Conservation (phyloP, 2,329 filamentous ascomycete genomes). For the Dothideomycetes sp. region DNA sequence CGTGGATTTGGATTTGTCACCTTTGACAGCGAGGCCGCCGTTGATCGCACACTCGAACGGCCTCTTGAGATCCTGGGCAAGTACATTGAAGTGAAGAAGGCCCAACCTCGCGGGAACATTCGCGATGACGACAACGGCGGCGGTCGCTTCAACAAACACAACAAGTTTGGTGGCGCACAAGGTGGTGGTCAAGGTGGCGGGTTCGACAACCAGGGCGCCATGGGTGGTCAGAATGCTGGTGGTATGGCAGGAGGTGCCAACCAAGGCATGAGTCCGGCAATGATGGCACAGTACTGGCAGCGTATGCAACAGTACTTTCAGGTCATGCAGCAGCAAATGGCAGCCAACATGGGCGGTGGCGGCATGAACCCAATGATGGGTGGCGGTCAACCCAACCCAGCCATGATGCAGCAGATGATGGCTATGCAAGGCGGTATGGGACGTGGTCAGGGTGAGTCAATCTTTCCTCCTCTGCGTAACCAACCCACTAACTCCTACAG, state of each 20-base stretch:
- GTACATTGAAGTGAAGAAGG: conserved; percentile 95
- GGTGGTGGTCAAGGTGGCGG: conserved; percentile 20
- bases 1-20: conserved; percentile 97
- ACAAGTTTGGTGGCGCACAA: conserved; percentile 27
- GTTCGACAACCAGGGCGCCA: conserved; percentile 23
- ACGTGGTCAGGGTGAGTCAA: too few species aligned
- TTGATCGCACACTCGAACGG: conserved; percentile 77
- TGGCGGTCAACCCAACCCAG: conserved; percentile 34
- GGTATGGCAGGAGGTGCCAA: conserved; percentile 30
- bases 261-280: conserved; percentile 85
- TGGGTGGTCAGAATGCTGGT: conserved; percentile 11
- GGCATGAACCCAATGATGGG: conserved; percentile 49
- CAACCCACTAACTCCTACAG: not conserved
- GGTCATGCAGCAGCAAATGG: conserved; percentile 77
- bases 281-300: conserved; percentile 98
- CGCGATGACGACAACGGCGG: conserved; percentile 64
- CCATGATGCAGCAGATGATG: conserved; percentile 32
- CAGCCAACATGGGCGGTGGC: conserved; percentile 31
- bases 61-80: conserved; percentile 91
- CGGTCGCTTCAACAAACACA: conserved; percentile 27
- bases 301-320: conserved; percentile 96
- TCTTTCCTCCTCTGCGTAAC: not conserved
- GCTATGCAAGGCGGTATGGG: conserved; percentile 21
- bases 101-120: conserved; percentile 88
- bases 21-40: conserved; percentile 89